Base-by-base conservation (phyloP, 2,329 filamentous ascomycete species). In the Verticillium tricorpus region DNA sequence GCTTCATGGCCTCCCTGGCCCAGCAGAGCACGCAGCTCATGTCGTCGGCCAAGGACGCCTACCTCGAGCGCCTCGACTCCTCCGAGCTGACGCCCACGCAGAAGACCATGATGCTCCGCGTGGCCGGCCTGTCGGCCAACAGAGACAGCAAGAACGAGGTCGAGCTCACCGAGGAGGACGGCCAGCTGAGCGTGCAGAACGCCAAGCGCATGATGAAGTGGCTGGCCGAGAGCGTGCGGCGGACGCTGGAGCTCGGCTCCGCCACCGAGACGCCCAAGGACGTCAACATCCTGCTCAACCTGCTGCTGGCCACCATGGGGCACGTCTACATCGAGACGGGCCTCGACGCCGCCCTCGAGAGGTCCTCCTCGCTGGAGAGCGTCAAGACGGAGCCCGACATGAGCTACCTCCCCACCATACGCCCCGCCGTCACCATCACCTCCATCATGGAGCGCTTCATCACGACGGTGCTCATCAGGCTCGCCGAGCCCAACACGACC, bases 171-270 rank as follows among this genome's bases (percentile, higher is more conserved):
- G 95, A 98, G 63, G 88, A 94, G 71, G 94, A 99, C 70, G 95
- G 95, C 37, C 82, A 87, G 61, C 80, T 98, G 31, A 94, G 89
- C 67, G 81, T 96, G 5, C 82, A 87, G n/a, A 93, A 91, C 73
- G 92, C 93, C n/a, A 98, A 98, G 77, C 86, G 95, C 62, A 99
- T 99, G 93, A 84, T 99, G 63, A 96, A 92, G 72, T 99, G 95
- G 95, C 80, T 99, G 50, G 95, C 95, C 2, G 95, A 99, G 79
- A 93, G 92, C 65, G 94, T 99, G 28, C 91, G 95, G 45, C 85
- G 95, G 65, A 92, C 93, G 0, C 82, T 99, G 11, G 95, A 99
- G 74, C 82, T 99, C n/a, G 93, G 91, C 28, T 89, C 91, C 28
- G 88, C 89, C 59, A 89, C 85, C 62, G 95, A 99, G 68, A 97